Percentiles rank a stretch among this genome's conserved stretches.
Evolutionary conservation across 2,329 filamentous ascomycete genomes (phyloP).

Genomic region (Metarhizium sp.): DNA sequence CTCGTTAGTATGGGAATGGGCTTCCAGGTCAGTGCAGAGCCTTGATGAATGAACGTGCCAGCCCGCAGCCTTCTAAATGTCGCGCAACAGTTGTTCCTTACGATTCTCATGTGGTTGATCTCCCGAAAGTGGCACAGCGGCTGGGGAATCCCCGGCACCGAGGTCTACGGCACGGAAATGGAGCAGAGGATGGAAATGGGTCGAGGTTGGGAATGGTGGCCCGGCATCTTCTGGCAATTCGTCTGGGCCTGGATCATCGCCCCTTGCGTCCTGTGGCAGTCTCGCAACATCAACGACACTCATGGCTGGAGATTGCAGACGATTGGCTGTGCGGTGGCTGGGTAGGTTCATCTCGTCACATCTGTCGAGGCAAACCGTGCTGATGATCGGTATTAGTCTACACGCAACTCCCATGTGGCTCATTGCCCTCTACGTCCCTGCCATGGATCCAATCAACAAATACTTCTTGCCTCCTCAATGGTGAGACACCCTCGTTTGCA

Average conservation of each 20-base stretch:
- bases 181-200: slow-evolving; percentile 34
- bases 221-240: slow-evolving; percentile 51
- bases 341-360: slow-evolving; percentile 18
- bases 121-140: slow-evolving; percentile 53
- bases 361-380: background rate
- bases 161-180: slow-evolving; percentile 39
- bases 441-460: slow-evolving; percentile 38
- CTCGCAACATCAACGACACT: slow-evolving; percentile 50
- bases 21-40: slow-evolving; percentile 35
- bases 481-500: slow-evolving; percentile 37
- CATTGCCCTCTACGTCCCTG: slow-evolving; percentile 41
- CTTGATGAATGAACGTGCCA: background rate
- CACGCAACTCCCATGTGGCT: slow-evolving; percentile 58
- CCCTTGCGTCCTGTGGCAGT: slow-evolving; percentile 49
- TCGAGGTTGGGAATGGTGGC: slow-evolving; percentile 57
- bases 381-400: slow-evolving; percentile 30
- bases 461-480: slow-evolving; percentile 51
- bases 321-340: slow-evolving; percentile 36
- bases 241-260: slow-evolving; percentile 48
- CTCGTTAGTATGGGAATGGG: slow-evolving; percentile 45
- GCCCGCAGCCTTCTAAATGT: background rate
- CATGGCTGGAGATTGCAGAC: slow-evolving; percentile 57
- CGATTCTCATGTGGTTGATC: slow-evolving; percentile 48
- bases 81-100: slow-evolving; percentile 41
- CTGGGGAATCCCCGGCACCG: slow-evolving; percentile 51